Base-by-base conservation (phyloP, 2,329 filamentous ascomycete genomes). In the Penicillium sp. region DNA sequence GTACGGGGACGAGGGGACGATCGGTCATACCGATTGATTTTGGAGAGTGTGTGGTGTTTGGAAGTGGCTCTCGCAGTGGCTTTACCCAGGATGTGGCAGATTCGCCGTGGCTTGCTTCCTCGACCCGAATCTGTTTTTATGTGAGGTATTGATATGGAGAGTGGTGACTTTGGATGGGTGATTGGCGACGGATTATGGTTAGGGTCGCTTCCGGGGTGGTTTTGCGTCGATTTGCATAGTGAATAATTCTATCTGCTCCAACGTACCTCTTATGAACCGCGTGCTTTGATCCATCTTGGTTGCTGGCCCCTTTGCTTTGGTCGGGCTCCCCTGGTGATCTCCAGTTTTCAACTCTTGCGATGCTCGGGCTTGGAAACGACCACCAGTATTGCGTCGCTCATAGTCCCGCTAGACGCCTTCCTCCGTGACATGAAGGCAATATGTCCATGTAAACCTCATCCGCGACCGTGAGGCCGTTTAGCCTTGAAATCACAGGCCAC, bases 131-230 rank as follows among this genome's bases (percentile, higher is more conserved):
- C 13, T 40, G 39, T 42, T 43, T 41, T 48, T 32, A 36, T 13
- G 35, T 43, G 28, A 24, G 27, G 42, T 48, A 36, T 35, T 9
- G 49, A 35, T 36, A 48, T 24, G 49, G 40, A 42, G 46, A 48
- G 37, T 27, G 37, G 45, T 41, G 42, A n/a, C 37, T 51, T 45
- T 52, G 39, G 51, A 47, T 44, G 53, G 62, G 64, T 63, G 53
- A 28, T 50, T 69, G 70, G 68, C 64, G 70, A 70, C 56, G 70
- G 70, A 72, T 57, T 60, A 59, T 72, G 67, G 65, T 54, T 71
- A 72, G 70, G 70, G 70, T 70, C 67, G 70, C 70, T 68, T 71
- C 70, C 67, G 70, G 70, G 70, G 70, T 67, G 69, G 70, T 72
- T n/a, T 64, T 67, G 61, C 65, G 68, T 71, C 68, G 60, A 66